These are phyloP conservation scores for Gnomoniopsis sp. DNA, from an alignment of 2,329 filamentous ascomycete genomes.

Conservation along the genomic window DNA sequence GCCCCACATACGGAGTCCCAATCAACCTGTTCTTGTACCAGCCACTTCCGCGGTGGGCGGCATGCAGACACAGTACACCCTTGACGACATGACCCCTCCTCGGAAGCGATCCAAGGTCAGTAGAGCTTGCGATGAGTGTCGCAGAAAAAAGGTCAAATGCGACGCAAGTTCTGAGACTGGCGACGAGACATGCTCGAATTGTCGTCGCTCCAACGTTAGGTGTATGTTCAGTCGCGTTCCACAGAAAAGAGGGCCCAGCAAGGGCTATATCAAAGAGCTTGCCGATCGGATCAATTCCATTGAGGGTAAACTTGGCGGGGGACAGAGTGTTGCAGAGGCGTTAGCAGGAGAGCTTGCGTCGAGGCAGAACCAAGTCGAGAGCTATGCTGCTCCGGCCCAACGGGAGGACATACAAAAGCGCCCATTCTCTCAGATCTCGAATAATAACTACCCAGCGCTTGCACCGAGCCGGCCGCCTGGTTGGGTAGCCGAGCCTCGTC, in stretches of 20 bases:
- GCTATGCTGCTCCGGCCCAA: slow-evolving; percentile 48
- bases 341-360: slow-evolving; percentile 36
- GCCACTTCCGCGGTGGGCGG: slow-evolving; percentile 36
- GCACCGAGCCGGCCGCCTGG: slow-evolving; percentile 38
- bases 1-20: slow-evolving; percentile 23
- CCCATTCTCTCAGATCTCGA: slow-evolving; percentile 46
- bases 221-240: slow-evolving; percentile 86
- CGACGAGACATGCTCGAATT: slow-evolving; percentile 75
- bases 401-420: slow-evolving; percentile 41
- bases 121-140: slow-evolving; percentile 83
- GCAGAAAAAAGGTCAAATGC: slow-evolving; percentile 86
- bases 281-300: slow-evolving; percentile 80
- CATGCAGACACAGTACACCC: slow-evolving; percentile 41
- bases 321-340: slow-evolving; percentile 42
- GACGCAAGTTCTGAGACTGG: slow-evolving; percentile 74
- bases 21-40: slow-evolving; percentile 26
- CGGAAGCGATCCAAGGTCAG: slow-evolving; percentile 84
- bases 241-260: slow-evolving; percentile 84
- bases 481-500: slow-evolving; percentile 47
- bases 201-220: slow-evolving; percentile 68
- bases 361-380: slow-evolving; percentile 42
- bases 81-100: slow-evolving; percentile 59
- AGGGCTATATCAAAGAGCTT: slow-evolving; percentile 92
- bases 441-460: slow-evolving; percentile 38
- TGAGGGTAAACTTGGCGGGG: slow-evolving; percentile 70